phyloP scores from a whole-genome alignment of 805 yeast genomes.

The Torulaspora delbrueckii region DNA sequence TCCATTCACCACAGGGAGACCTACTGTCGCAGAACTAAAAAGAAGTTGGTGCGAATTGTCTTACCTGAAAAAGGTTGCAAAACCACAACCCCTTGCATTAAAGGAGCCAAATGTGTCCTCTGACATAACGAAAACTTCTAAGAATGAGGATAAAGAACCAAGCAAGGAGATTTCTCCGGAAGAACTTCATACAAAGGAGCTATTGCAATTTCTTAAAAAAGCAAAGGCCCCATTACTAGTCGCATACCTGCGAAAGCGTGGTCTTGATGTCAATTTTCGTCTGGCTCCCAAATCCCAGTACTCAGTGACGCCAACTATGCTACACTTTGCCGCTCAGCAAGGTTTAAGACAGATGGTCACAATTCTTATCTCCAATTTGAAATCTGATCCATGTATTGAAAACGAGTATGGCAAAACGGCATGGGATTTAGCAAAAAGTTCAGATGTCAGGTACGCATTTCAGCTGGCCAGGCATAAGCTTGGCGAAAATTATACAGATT shows the following conservation, averaged over 20 bases:
- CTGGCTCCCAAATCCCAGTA: slow-evolving; percentile 54
- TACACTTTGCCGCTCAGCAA: slow-evolving; percentile 72
- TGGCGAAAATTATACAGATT: slow-evolving; percentile 67
- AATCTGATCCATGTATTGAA: slow-evolving; percentile 60
- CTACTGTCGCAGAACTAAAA: slow-evolving; percentile 75
- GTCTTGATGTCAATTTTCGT: slow-evolving; percentile 46
- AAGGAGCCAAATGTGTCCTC: slow-evolving; percentile 24
- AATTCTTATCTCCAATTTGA: slow-evolving; percentile 54
- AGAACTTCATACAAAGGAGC: slow-evolving; percentile 53
- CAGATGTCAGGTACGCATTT: slow-evolving; percentile 49
- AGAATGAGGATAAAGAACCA: slow-evolving; percentile 7
- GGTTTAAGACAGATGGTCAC: slow-evolving; percentile 63
- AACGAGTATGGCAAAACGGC: slow-evolving; percentile 60
- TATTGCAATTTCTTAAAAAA: slow-evolving; percentile 57
- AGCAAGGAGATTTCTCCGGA: slow-evolving; percentile 29
- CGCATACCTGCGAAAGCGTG: slow-evolving; percentile 54
- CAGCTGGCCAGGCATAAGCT: slow-evolving; percentile 60
- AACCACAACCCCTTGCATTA: slow-evolving; percentile 46
- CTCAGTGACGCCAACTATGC: slow-evolving; percentile 58
- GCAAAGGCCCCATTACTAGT: slow-evolving; percentile 73
- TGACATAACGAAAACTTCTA: slow-evolving; percentile 8
- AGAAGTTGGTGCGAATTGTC: slow-evolving; percentile 79
- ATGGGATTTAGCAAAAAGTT: slow-evolving; percentile 54
- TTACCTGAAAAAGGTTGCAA: slow-evolving; percentile 48
- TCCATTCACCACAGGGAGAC: slow-evolving; percentile 88